Evolutionary conservation across 2,329 filamentous ascomycete species (phyloP).

Genomic region (Botryosphaeria dothidea): DNA sequence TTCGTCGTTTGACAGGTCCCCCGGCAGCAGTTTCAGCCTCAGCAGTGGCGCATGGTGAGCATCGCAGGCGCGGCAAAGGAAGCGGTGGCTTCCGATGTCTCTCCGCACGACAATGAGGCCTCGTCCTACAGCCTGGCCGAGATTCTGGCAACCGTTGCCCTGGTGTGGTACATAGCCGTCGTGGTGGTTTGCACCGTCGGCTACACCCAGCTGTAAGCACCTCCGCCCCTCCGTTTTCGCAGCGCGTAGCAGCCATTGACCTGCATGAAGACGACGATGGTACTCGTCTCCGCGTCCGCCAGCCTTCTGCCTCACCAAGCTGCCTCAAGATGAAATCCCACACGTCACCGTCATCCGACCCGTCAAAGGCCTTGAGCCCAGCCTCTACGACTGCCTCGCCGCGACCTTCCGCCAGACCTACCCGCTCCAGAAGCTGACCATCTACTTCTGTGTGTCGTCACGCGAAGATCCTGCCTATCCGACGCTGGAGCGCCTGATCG

Average conservation of each 20-base stretch:
- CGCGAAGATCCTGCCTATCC: constrained; percentile 75
- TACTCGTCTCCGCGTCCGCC: constrained; percentile 50
- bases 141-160: constrained; percentile 47
- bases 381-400: constrained; percentile 88
- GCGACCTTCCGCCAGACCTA: constrained; percentile 84
- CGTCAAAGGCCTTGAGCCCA: constrained; percentile 87
- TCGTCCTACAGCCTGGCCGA: constrained; percentile 32
- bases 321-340: constrained; percentile 57
- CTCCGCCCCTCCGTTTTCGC: constrained; percentile 1
- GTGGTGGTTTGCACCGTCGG: constrained; percentile 59
- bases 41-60: constrained; percentile 36
- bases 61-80: constrained; percentile 19
- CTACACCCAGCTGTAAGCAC: constrained; percentile 57
- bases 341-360: constrained; percentile 90
- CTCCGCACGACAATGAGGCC: constrained; percentile 30
- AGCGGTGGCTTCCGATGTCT: constrained; percentile 14
- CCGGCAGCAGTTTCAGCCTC: not conserved
- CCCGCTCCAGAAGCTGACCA: constrained; percentile 71
- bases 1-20: not conserved
- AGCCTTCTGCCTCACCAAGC: constrained; percentile 41
- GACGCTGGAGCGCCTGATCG: constrained; percentile 68
- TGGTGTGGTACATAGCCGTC: constrained; percentile 60
- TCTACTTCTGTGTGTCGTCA: constrained; percentile 80
- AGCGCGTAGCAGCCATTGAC: constrained; percentile 7
- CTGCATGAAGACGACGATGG: constrained; percentile 51